phyloP scores from a whole-genome alignment of 192 early-diverging fungal genomes.

The Paraglomus occultum region DNA sequence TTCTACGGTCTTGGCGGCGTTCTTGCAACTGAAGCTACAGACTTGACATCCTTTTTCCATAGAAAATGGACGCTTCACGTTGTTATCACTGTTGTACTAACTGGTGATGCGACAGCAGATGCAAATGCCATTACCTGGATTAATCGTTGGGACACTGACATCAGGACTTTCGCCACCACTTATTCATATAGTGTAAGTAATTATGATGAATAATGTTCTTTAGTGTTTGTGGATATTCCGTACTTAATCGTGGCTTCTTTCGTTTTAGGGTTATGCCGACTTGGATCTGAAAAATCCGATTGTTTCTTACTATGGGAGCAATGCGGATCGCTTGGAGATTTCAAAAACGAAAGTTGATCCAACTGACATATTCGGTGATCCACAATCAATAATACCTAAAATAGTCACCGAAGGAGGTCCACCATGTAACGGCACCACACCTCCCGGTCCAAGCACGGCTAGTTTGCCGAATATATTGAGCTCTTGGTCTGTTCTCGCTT shows the following conservation, averaged over 20 bases:
- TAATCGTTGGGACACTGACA: slow-evolving; percentile 2
- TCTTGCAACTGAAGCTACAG: neutral
- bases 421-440: too few relatives aligned
- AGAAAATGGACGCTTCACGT: neutral
- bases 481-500: too few relatives aligned
- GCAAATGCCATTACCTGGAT: neutral
- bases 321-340: neutral
- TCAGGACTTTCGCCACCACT: neutral
- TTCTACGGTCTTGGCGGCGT: slow-evolving; percentile 13
- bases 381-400: too few relatives aligned
- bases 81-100: neutral
- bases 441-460: too few relatives aligned
- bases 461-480: too few relatives aligned
- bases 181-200: neutral
- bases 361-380: neutral
- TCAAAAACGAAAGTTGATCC: neutral
- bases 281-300: neutral
- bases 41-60: slow-evolving; percentile 16
- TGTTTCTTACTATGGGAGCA: neutral
- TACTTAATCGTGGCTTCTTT: neutral
- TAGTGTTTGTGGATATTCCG: neutral
- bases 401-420: too few relatives aligned
- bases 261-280: neutral
- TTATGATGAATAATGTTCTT: neutral
- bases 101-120: neutral